phyloP scores from a whole-genome alignment of 495 filamentous ascomycete species.

The Talaromyces trachyspermus region DNA sequence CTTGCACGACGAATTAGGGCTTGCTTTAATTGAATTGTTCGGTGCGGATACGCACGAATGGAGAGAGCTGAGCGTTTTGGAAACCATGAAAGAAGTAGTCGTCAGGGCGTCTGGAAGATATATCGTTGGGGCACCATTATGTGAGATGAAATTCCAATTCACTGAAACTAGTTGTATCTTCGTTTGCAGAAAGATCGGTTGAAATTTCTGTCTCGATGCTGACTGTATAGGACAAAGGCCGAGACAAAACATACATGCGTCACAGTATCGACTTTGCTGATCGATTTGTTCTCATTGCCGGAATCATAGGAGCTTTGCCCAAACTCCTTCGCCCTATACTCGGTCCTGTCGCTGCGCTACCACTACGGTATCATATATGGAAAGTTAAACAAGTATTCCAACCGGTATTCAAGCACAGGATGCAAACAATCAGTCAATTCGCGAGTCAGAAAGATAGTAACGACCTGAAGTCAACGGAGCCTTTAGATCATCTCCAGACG shows the following conservation, averaged over 20 bases:
- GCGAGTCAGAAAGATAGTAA: slow-evolving; percentile 12
- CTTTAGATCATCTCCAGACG: slow-evolving; percentile 27
- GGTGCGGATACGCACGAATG: slow-evolving; percentile 21
- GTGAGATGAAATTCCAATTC: slow-evolving; percentile 10
- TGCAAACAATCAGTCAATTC: slow-evolving; percentile 17
- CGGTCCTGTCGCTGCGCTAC: slow-evolving; percentile 15
- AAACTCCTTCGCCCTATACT: slow-evolving; percentile 20
- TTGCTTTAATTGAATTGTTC: slow-evolving; percentile 17
- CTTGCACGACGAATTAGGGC: slow-evolving; percentile 21
- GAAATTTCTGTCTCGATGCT: too few relatives aligned
- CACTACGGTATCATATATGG: slow-evolving; percentile 1
- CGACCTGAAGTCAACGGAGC: slow-evolving; percentile 14
- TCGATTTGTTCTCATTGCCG: slow-evolving; percentile 18
- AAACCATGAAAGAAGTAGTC: slow-evolving; percentile 24
- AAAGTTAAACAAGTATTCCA: slow-evolving; percentile 17
- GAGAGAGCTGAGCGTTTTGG: slow-evolving; percentile 20
- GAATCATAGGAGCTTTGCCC: slow-evolving; percentile 17
- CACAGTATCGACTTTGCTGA: slow-evolving; percentile 15
- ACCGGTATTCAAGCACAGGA: slow-evolving; percentile 13
- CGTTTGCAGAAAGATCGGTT: not conserved
- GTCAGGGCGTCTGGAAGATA: slow-evolving; percentile 27
- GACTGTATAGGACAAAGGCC: too few relatives aligned
- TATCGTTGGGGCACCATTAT: slow-evolving; percentile 31
- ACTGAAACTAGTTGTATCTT: not conserved
- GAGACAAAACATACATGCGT: slow-evolving; percentile 19